A percentile compares a stretch with the other conserved stretches of the same genome.
Conservation (phyloP, 768 basidiomycete species). For the Kwoniella dejecticola region DNA sequence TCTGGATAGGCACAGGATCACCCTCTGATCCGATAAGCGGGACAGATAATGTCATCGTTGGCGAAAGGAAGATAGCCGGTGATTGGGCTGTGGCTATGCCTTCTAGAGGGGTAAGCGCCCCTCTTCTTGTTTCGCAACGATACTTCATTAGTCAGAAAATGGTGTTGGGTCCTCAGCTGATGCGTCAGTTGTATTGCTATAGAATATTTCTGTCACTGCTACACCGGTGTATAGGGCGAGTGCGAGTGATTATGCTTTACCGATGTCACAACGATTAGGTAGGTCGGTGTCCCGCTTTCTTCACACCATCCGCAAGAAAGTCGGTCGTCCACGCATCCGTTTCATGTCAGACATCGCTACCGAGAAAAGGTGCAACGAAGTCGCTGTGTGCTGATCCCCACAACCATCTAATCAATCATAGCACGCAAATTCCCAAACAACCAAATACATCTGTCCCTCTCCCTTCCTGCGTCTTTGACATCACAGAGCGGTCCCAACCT, state of each 20-base stretch:
- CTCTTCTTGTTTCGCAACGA: background rate
- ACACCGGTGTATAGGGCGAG: slow-evolving; percentile 42
- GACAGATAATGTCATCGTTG: background rate
- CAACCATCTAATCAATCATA: slow-evolving; percentile 16
- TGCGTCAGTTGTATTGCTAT: background rate
- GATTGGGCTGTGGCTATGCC: slow-evolving; percentile 52
- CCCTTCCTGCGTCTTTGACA: slow-evolving; percentile 36
- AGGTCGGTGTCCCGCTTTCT: slow-evolving; percentile 6
- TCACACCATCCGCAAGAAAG: background rate
- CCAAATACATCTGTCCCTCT: slow-evolving; percentile 47
- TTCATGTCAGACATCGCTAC: too few relatives aligned
- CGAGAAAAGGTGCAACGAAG: too few relatives aligned
- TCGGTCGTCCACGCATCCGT: background rate
- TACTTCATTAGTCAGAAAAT: too few relatives aligned
- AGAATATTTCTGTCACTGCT: slow-evolving; percentile 40
- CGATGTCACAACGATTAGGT: slow-evolving; percentile 48
- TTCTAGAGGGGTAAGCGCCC: slow-evolving; percentile 39
- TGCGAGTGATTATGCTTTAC: slow-evolving; percentile 34
- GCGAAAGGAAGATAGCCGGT: slow-evolving; percentile 32
- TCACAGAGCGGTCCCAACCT: slow-evolving; percentile 31
- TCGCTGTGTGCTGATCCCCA: too few relatives aligned
- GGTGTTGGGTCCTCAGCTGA: too few relatives aligned
- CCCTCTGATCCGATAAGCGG: slow-evolving; percentile 7
- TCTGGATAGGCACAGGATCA: slow-evolving; percentile 43
- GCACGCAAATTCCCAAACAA: slow-evolving; percentile 43